Conservation (phyloP, 1,284 basidiomycete species). For the Leccinum subspadiceum region DNA sequence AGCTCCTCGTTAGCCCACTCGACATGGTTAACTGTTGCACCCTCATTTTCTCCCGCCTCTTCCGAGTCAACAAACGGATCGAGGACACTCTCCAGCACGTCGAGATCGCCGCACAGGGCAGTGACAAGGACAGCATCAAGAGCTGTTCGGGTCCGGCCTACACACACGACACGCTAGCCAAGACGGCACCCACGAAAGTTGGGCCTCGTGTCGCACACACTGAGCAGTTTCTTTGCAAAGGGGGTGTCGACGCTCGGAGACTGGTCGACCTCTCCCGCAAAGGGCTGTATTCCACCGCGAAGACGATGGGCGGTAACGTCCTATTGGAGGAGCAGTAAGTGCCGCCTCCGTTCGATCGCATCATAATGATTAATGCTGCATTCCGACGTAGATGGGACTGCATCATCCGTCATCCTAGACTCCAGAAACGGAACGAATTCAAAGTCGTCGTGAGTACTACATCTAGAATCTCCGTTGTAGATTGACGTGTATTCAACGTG, state of each 20-base stretch:
- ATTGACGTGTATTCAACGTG: constrained; percentile 14
- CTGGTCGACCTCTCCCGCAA: constrained; percentile 36
- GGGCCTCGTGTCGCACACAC: constrained; percentile 36
- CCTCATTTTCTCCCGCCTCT: constrained; percentile 22
- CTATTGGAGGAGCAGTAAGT: constrained; percentile 36
- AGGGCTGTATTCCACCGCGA: constrained; percentile 33
- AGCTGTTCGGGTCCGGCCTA: constrained; percentile 37
- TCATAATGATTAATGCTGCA: constrained; percentile 18
- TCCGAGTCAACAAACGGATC: constrained; percentile 17
- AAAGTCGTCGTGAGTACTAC: constrained; percentile 30
- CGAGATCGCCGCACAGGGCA: constrained; percentile 25
- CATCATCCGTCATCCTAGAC: constrained; percentile 32
- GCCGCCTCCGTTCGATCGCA: constrained; percentile 15
- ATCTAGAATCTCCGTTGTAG: constrained; percentile 4
- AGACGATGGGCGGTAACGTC: constrained; percentile 36
- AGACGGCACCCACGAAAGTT: constrained; percentile 24
- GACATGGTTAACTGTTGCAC: constrained; percentile 30
- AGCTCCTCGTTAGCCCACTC: constrained; percentile 21
- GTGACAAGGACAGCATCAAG: constrained; percentile 28
- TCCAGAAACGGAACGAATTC: constrained; percentile 33
- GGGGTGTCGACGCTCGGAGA: constrained; percentile 36
- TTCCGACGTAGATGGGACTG: constrained; percentile 35
- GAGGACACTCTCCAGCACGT: constrained; percentile 19
- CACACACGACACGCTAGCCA: constrained; percentile 28
- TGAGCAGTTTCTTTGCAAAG: constrained; percentile 36